A percentile compares a stretch with the other conserved stretches of the same genome.
Evolutionary conservation across 768 basidiomycete genomes (phyloP).

Genomic region (Phaeotremella fagi): DNA sequence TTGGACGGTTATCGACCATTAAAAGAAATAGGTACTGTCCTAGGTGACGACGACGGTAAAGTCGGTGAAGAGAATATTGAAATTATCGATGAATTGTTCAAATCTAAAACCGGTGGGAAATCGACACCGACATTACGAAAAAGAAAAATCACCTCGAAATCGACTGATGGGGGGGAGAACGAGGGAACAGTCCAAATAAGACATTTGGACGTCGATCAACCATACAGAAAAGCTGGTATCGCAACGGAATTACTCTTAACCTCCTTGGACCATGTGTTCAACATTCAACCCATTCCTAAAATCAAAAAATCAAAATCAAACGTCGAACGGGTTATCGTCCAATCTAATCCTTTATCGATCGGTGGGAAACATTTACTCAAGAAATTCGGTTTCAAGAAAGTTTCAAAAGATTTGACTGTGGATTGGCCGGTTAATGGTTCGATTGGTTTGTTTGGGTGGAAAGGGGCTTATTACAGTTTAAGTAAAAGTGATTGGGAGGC

Average conservation of each 20-base stretch:
- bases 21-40: conserved; percentile 18
- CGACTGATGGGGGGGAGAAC: background rate
- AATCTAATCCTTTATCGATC: conserved; percentile 4
- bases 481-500: background rate
- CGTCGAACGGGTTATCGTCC: conserved; percentile 1
- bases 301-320: background rate
- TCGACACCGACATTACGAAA: background rate
- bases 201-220: conserved; percentile 32
- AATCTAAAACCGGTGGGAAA: background rate
- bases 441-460: background rate
- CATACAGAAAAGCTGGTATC: conserved; percentile 10
- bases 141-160: background rate
- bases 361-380: conserved; percentile 1
- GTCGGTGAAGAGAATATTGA: conserved; percentile 3
- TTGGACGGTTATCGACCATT: conserved; percentile 15
- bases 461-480: background rate
- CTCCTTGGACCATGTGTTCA: conserved; percentile 14
- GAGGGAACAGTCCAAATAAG: conserved; percentile 16
- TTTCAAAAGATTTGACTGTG: background rate
- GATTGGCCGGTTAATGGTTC: background rate
- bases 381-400: conserved; percentile 1
- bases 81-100: conserved; percentile 2
- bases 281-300: background rate
- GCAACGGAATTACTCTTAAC: conserved; percentile 9
- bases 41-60: conserved; percentile 23